Percentiles rank a stretch among this genome's conserved stretches.
Evolutionary conservation across 768 basidiomycete species (phyloP).

Genomic region (Termitomyces sp.): DNA sequence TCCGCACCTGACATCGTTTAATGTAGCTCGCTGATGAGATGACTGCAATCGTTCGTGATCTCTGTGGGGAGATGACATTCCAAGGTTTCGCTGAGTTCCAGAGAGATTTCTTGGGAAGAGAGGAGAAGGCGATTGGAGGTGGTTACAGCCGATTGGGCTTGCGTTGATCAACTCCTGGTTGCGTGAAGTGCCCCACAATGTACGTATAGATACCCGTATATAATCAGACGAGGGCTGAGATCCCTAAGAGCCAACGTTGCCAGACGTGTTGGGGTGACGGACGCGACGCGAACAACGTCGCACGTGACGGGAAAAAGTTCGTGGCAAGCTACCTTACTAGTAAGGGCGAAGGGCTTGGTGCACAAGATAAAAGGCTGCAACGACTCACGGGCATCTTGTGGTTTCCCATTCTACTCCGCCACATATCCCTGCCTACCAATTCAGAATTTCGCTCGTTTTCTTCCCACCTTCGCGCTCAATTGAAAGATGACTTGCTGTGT

Average conservation of each 20-base stretch:
- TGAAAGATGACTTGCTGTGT: no score
- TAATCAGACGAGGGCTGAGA: no score
- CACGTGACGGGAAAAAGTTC: background rate
- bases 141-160: conserved; percentile 14
- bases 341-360: conserved; percentile 6
- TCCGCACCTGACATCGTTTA: background rate
- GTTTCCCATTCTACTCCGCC: background rate
- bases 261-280: no score
- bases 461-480: background rate
- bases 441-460: background rate
- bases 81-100: conserved; percentile 35
- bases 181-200: background rate
- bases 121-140: conserved; percentile 32
- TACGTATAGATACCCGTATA: background rate
- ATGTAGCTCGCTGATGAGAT: conserved; percentile 38
- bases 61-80: conserved; percentile 40
- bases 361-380: background rate
- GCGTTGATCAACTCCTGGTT: background rate
- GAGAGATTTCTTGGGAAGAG: conserved; percentile 31
- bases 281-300: background rate
- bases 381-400: no score
- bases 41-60: conserved; percentile 31
- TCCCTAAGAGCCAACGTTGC: no score
- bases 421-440: background rate
- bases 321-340: no score